Evolutionary conservation across 2,329 filamentous ascomycete species (phyloP), one percentile per base, ranked within the genome.

Genomic region (Alternaria sp.): DNA sequence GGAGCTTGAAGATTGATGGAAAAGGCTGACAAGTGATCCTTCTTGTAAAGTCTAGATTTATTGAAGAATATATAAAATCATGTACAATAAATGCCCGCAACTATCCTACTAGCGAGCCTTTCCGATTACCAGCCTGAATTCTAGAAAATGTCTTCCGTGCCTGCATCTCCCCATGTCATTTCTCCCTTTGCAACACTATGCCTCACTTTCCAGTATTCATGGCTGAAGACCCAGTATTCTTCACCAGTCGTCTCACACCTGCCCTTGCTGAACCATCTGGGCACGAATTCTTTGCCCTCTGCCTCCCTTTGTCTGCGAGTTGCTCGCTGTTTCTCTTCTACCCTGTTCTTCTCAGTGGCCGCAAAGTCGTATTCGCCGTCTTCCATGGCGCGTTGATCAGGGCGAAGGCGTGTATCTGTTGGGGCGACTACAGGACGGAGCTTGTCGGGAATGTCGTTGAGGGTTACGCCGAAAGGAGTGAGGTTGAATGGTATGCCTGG

Each of bases 351-450:
- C 82, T 99, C 95, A 5, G 86, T 86, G 0, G 94, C 95, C 1
- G 95, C 95, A 59, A 95, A 84, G 72, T 98, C 94, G 73, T 99
- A 99, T 78, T 93, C 87, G n/a, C 94, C 95, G 61, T 98, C 93
- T 77, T 99, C 95, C 95, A 99, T 99, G 2, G 95, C 95, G 10
- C 95, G 86, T 80, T 99, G 95, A 77, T 99, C 95, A 0, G 95
- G 94, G 29, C 95, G 85, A 31, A 97, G 82, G n/a, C 95, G 85
- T 1, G 94, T 96, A 77, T 99, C 95, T 0, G 95, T 99, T 0
- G 95, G 95, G 36, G 95, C 91, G 14, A 99, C 81, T 80, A 90
- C 87, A 4, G 89, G 86, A 51, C 80, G 82, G 17, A 99, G 83
- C n/a, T 86, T 82, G n/a, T 96, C 91, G 53, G 94, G 90, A 49